Evolutionary conservation across 306 rosid species (phyloP).

Genomic region (Adenanthera pavonina): DNA sequence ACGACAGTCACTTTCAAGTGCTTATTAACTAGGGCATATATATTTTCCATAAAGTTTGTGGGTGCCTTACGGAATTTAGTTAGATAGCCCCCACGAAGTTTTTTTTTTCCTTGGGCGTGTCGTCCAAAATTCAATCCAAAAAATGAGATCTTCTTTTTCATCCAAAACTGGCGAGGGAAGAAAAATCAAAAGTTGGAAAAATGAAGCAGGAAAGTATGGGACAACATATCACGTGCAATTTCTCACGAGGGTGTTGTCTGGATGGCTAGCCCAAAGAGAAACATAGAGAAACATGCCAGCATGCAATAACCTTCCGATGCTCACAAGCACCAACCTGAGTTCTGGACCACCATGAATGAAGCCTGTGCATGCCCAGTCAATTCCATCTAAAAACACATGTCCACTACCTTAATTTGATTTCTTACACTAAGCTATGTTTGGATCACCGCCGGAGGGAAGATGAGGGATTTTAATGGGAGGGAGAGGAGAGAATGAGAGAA

Average conservation of each 20-base stretch:
- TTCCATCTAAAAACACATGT: not conserved
- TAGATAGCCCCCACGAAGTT: conserved; percentile 38
- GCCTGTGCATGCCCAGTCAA: not conserved
- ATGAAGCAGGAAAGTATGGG: not conserved
- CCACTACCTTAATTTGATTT: not conserved
- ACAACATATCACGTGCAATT: conserved; percentile 44
- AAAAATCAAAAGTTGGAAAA: not conserved
- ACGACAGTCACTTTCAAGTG: conserved; percentile 43
- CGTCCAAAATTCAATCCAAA: conserved; percentile 62
- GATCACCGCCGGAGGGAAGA: no score
- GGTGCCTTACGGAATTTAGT: conserved; percentile 43
- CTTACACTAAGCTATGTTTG: no score
- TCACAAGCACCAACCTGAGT: conserved; percentile 44
- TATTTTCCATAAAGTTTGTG: conserved; percentile 36
- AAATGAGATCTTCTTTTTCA: conserved; percentile 22
- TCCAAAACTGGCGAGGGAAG: not conserved
- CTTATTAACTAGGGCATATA: conserved; percentile 2
- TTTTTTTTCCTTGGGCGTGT: conserved; percentile 44
- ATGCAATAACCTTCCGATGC: conserved; percentile 46
- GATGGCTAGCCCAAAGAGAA: conserved; percentile 54
- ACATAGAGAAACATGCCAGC: conserved; percentile 47
- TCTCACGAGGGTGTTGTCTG: conserved; percentile 7
- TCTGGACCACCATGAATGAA: conserved; percentile 43
- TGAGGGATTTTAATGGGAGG: no score
- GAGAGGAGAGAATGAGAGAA: no score